Conservation (phyloP, 2,329 filamentous ascomycete species). For the Arthrobotrys iridis region DNA sequence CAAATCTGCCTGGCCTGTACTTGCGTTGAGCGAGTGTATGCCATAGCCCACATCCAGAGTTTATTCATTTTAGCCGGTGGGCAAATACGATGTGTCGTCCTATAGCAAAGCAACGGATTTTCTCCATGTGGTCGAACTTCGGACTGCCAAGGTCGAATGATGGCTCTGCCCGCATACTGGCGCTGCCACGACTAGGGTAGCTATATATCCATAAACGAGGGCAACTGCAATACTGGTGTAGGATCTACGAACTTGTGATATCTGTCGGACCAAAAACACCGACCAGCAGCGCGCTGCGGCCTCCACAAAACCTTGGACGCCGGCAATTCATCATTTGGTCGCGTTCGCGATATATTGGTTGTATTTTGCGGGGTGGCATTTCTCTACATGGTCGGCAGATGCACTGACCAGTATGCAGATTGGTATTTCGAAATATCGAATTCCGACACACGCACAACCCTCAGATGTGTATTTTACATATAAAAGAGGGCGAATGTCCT, state of each 20-base stretch:
- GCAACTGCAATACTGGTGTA: no score
- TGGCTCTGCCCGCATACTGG: not conserved
- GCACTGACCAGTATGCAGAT: no score
- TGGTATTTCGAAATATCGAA: no score
- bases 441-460: no score
- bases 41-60: not conserved
- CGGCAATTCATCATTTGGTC: not conserved
- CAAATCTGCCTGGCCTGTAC: not conserved
- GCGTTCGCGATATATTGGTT: not conserved
- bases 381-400: no score
- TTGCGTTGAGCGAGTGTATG: not conserved
- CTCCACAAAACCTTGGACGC: not conserved
- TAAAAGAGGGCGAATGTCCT: not conserved
- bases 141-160: not conserved
- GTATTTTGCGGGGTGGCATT: no score
- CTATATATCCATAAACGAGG: not conserved
- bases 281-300: not conserved
- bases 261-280: not conserved
- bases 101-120: not conserved
- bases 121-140: not conserved
- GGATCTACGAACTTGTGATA: not conserved
- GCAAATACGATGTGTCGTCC: not conserved
- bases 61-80: conserved; percentile 10
- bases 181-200: not conserved
- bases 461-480: not conserved